phyloP scores from a whole-genome alignment of 2,329 filamentous ascomycete species.

The Clarireedia hainanense region DNA sequence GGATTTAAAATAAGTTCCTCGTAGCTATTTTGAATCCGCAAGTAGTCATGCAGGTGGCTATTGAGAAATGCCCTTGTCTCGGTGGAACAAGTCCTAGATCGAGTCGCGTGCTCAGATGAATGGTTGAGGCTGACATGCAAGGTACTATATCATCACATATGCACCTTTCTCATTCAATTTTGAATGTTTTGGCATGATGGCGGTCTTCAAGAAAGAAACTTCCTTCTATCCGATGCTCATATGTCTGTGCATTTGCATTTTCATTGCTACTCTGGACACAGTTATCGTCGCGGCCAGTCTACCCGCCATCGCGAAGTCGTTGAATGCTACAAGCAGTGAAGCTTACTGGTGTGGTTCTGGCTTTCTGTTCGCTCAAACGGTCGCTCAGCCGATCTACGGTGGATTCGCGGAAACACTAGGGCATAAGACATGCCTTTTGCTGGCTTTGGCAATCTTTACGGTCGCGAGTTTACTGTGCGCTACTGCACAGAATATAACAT shows the following conservation, averaged over 20 bases:
- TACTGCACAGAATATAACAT: constrained; percentile 9
- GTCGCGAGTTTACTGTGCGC: constrained; percentile 9
- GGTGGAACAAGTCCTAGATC: no score
- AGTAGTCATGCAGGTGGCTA: no score
- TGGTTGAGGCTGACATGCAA: background rate
- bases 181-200: background rate
- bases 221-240: background rate
- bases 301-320: constrained; percentile 12
- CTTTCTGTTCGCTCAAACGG: constrained; percentile 15
- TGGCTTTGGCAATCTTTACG: constrained; percentile 12
- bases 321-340: constrained; percentile 12
- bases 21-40: no score
- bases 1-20: no score
- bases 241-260: background rate
- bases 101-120: background rate
- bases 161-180: background rate
- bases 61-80: no score
- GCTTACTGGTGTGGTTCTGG: constrained; percentile 16
- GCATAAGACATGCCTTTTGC: constrained; percentile 10
- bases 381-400: constrained; percentile 15
- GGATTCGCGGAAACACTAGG: constrained; percentile 12
- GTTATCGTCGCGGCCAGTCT: constrained; percentile 4
- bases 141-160: background rate
- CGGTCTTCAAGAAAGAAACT: background rate
- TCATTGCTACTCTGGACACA: background rate